Percentiles rank a stretch among this genome's conserved stretches.
Evolutionary conservation across 2,329 filamentous ascomycete species (phyloP).

Genomic region (Fusarium napiforme): DNA sequence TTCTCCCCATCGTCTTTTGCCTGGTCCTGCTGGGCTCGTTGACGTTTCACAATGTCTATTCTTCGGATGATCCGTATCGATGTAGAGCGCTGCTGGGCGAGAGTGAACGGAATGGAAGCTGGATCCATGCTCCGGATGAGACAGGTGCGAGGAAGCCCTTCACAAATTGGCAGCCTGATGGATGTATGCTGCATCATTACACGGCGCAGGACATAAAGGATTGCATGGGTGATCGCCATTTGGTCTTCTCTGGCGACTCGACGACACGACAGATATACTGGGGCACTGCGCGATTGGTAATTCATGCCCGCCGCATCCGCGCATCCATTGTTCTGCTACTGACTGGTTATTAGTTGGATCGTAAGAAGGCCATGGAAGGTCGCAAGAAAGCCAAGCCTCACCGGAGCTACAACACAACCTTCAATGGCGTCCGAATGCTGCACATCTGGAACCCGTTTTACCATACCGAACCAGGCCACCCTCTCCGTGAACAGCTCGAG

Average conservation of each 20-base stretch:
- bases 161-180: slow-evolving; percentile 67
- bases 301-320: neutral
- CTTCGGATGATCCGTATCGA: slow-evolving; percentile 59
- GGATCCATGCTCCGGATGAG: slow-evolving; percentile 53
- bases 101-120: slow-evolving; percentile 57
- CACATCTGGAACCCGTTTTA: slow-evolving; percentile 74
- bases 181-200: slow-evolving; percentile 69
- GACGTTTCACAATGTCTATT: slow-evolving; percentile 21
- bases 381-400: slow-evolving; percentile 22
- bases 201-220: slow-evolving; percentile 59
- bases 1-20: slow-evolving; percentile 37
- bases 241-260: slow-evolving; percentile 72
- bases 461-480: slow-evolving; percentile 52
- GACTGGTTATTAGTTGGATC: slow-evolving; percentile 34
- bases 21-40: slow-evolving; percentile 29
- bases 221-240: slow-evolving; percentile 62
- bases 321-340: neutral
- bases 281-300: slow-evolving; percentile 54
- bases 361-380: slow-evolving; percentile 24
- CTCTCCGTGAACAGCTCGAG: slow-evolving; percentile 38
- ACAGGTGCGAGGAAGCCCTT: slow-evolving; percentile 48
- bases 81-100: slow-evolving; percentile 57
- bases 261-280: slow-evolving; percentile 70
- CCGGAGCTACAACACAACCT: slow-evolving; percentile 50
- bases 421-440: slow-evolving; percentile 59